Percentiles rank a stretch among this genome's conserved stretches.
These are phyloP conservation scores for Lasiosphaeriaceae sp. DNA, from an alignment of 495 filamentous ascomycete genomes.

Conservation along the genomic window DNA sequence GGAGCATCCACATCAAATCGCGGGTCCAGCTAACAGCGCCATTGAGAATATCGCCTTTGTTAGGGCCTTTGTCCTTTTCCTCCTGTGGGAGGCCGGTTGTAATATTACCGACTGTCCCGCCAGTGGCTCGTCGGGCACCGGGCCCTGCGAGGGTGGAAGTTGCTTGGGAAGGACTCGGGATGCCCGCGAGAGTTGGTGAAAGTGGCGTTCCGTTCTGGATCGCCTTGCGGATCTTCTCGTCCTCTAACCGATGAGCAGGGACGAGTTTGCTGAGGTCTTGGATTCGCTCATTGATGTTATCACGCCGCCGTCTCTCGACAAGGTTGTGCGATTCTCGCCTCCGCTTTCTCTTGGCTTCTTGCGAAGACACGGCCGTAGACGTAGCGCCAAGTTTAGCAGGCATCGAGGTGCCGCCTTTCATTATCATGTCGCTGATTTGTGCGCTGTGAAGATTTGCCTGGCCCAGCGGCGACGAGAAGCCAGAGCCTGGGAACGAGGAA, in stretches of 20 bases:
- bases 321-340: slow-evolving; percentile 93
- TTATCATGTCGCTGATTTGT: slow-evolving; percentile 47
- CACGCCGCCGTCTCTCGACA: slow-evolving; percentile 87
- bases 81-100: slow-evolving; percentile 87
- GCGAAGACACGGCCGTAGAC: slow-evolving; percentile 56
- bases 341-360: slow-evolving; percentile 88
- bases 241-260: slow-evolving; percentile 86
- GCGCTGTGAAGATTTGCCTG: slow-evolving; percentile 40
- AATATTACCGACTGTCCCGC: slow-evolving; percentile 69
- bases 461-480: slow-evolving; percentile 63
- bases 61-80: slow-evolving; percentile 97
- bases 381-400: slow-evolving; percentile 47
- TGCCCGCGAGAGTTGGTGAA: slow-evolving; percentile 67
- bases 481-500: slow-evolving; percentile 76
- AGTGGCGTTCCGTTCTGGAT: slow-evolving; percentile 85
- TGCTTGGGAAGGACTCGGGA: slow-evolving; percentile 63
- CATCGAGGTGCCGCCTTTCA: slow-evolving; percentile 54
- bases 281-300: slow-evolving; percentile 98
- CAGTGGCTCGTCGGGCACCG: slow-evolving; percentile 73
- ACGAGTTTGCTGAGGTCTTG: slow-evolving; percentile 94
- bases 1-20: slow-evolving; percentile 94
- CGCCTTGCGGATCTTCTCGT: slow-evolving; percentile 94
- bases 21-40: slow-evolving; percentile 95
- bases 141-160: slow-evolving; percentile 85
- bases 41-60: slow-evolving; percentile 98